A percentile compares a stretch with the other conserved stretches of the same genome.
These are phyloP conservation scores for Olyra latifolia DNA, from an alignment of 176 grass and related monocot genomes.

Conservation along the genomic window DNA sequence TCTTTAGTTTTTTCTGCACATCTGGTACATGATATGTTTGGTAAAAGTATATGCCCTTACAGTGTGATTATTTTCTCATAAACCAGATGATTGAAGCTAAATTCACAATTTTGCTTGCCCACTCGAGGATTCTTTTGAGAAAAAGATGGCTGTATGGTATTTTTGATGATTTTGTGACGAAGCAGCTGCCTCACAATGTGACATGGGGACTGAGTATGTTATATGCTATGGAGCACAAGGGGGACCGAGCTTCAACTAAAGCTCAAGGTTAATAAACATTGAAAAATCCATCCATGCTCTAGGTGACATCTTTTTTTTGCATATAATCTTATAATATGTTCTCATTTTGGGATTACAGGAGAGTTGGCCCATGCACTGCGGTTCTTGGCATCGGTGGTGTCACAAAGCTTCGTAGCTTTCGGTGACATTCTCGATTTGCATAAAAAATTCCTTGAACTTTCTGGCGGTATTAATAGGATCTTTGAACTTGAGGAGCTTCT, in stretches of 20 bases:
- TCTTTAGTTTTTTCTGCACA: neutral
- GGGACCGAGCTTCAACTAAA: conserved; percentile 77
- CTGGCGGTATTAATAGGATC: conserved; percentile 94
- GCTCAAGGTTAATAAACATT: conserved; percentile 68
- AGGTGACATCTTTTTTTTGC: neutral
- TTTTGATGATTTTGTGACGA: conserved; percentile 90
- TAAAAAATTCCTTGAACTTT: conserved; percentile 89
- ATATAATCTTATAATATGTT: conserved; percentile 10
- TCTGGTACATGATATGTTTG: neutral
- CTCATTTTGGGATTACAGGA: conserved; percentile 51
- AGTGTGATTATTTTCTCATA: neutral
- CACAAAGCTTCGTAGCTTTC: conserved; percentile 98
- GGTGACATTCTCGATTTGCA: conserved; percentile 95
- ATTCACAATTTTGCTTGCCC: conserved; percentile 73
- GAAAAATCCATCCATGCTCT: neutral
- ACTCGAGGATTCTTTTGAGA: conserved; percentile 75
- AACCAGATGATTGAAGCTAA: conserved; percentile 89
- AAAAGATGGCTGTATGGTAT: conserved; percentile 96
- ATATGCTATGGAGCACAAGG: conserved; percentile 97
- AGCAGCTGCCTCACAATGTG: conserved; percentile 92
- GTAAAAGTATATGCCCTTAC: conserved; percentile 18
- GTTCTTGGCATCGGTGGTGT: conserved; percentile 95
- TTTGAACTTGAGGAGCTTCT: conserved; percentile 97
- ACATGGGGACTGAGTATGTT: conserved; percentile 95
- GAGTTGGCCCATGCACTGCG: conserved; percentile 90